A percentile compares a stretch with the other conserved stretches of the same genome.
These are phyloP conservation scores for Hirschfeldia incana DNA, from an alignment of 345 rosid species.

Conservation along the genomic window DNA sequence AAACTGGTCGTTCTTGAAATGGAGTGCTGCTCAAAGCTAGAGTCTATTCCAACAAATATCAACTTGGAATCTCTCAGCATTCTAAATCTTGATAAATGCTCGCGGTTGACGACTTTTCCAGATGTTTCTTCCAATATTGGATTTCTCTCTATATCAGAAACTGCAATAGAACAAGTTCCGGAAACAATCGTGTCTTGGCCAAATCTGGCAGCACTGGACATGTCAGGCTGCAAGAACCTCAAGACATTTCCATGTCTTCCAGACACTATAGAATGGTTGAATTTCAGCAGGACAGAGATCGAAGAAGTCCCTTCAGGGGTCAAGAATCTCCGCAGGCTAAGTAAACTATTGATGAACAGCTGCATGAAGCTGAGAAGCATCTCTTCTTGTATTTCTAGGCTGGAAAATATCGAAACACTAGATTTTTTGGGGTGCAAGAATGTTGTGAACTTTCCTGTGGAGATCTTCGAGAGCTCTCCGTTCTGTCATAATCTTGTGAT, in stretches of 20 bases:
- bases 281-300: neutral
- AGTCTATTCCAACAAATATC: neutral
- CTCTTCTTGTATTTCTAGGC: conserved; percentile 16
- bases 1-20: neutral
- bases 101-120: neutral
- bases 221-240: neutral
- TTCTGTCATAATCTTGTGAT: conserved; percentile 32
- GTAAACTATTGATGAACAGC: conserved; percentile 19
- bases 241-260: neutral
- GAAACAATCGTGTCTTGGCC: neutral
- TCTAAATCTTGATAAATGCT: neutral
- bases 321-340: neutral
- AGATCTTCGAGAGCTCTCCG: conserved; percentile 32
- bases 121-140: neutral
- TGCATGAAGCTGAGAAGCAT: conserved; percentile 31
- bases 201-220: neutral
- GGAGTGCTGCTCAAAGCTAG: neutral
- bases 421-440: conserved; percentile 32
- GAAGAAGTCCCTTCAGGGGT: neutral
- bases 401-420: conserved; percentile 24
- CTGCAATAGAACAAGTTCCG: neutral
- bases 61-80: neutral
- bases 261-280: neutral
- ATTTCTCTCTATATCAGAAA: neutral
- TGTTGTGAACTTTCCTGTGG: conserved; percentile 4